Evolutionary conservation across 495 filamentous ascomycete species (phyloP), one percentile per base, ranked within the genome.

Genomic region (Viridothelium virens): DNA sequence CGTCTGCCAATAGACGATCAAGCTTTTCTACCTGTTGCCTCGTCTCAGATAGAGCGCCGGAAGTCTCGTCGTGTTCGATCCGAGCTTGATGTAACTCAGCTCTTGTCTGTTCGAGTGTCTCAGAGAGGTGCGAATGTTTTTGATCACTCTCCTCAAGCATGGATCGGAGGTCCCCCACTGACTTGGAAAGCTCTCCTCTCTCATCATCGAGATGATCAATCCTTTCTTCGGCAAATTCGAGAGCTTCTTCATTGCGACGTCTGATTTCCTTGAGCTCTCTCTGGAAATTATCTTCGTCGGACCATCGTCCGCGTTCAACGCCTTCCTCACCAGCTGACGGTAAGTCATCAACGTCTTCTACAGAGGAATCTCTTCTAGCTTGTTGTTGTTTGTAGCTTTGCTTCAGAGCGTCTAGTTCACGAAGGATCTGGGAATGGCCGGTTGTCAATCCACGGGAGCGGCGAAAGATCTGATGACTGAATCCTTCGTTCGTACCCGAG

Each of bases 341-440:
- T 41, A 63, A 25, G 10, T 47, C 38, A 41, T 41, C 41, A n/a
- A 34, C 41, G 33, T 63, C 53, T 18, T 53, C 48, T 53, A 18
- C 25, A 18, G 16, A 5, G 14, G 53, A 59, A 59, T 33, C 53
- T 31, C 31, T 33, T 59, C 53, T 59, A 7, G n/a, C 18, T 38
- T 56, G 56, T 48, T 64, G 31, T 16, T 63, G 65, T 18, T 59
- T 47, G 56, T 70, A 67, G 53, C 63, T 31, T 33, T 61, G 62
- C 44, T 66, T 68, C 14, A 72, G 47, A 9, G 16, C 18, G 48
- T 72, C 68, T 2, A 72, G 64, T 31, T 70, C 68, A 38, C 62
- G 68, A 38, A 70, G 47, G 16, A 72, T 67, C 25, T 56, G 63
- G 65, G 36, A 47, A 18, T 61, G 39, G 34, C 63, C 14, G 34